Conservation (phyloP, 805 yeast genomes). For the Candida orba region DNA sequence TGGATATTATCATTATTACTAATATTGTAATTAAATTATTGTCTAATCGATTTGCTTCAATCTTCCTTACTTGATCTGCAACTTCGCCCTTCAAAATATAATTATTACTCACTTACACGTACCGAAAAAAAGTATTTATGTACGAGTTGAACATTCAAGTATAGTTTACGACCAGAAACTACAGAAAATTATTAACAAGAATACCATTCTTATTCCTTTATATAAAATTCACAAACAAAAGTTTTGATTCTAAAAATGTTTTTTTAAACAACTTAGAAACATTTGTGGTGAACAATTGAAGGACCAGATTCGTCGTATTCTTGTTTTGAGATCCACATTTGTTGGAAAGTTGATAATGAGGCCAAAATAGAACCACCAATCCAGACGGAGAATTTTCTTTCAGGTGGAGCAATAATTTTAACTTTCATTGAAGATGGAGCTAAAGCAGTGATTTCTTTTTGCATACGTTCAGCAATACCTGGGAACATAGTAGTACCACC, state of each 20-base stretch:
- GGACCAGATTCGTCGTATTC: conserved; percentile 99
- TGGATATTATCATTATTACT: too few species aligned
- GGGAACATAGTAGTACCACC: conserved; percentile 99
- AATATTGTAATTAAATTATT: too few species aligned
- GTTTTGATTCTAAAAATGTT: conserved; percentile 3
- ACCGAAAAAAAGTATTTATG: too few species aligned
- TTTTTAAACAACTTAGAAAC: conserved; percentile 31
- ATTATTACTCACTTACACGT: too few species aligned
- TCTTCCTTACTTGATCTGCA: too few species aligned
- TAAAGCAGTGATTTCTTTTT: conserved; percentile 98
- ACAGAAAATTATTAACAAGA: conserved; percentile 2
- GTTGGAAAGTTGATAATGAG: conserved; percentile 98
- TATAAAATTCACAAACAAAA: conserved; percentile 3
- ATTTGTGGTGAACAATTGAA: conserved; percentile 72
- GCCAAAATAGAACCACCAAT: conserved; percentile 99
- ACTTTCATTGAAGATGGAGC: conserved; percentile 99
- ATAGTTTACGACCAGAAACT: too few species aligned
- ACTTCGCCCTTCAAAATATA: too few species aligned
- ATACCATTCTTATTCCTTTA: conserved; percentile 5
- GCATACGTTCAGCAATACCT: conserved; percentile 99
- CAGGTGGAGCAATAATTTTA: conserved; percentile 98
- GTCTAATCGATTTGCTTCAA: too few species aligned
- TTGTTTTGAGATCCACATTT: conserved; percentile 99
- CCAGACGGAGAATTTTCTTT: conserved; percentile 99
- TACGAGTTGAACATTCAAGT: too few species aligned